Evolutionary conservation across 2,329 filamentous ascomycete genomes (phyloP).

Genomic region (Periconia sp.): DNA sequence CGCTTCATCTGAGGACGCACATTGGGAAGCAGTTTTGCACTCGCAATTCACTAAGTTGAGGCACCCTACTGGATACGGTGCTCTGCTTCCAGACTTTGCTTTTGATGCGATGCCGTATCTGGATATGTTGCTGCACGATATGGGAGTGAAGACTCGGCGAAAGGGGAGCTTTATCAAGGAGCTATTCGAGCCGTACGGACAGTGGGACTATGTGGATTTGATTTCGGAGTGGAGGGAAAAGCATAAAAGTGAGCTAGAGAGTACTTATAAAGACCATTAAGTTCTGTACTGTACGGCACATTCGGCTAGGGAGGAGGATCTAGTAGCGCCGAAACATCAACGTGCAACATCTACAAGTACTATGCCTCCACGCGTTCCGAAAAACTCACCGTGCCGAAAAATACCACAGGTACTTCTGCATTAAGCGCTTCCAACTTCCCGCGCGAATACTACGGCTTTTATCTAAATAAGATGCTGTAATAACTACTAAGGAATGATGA

Average conservation of each 20-base stretch:
- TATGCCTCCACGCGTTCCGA: no score
- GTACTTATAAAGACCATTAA: no score
- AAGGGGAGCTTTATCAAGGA: slow-evolving; percentile 28
- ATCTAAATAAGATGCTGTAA: slow-evolving; percentile 1
- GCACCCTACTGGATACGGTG: slow-evolving; percentile 31
- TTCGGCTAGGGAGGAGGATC: no score
- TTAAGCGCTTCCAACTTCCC: neutral
- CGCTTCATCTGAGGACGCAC: neutral
- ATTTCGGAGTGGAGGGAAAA: slow-evolving; percentile 1
- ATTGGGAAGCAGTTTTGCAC: slow-evolving; percentile 31
- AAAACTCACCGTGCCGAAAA: no score
- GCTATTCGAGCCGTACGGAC: slow-evolving; percentile 24
- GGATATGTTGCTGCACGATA: slow-evolving; percentile 29
- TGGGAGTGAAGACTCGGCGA: slow-evolving; percentile 22
- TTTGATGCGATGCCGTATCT: slow-evolving; percentile 35
- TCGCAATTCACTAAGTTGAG: slow-evolving; percentile 35
- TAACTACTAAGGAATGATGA: no score
- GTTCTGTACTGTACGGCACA: no score
- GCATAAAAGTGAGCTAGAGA: no score
- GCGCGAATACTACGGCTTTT: neutral
- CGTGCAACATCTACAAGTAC: no score
- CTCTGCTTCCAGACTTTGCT: slow-evolving; percentile 29
- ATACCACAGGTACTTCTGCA: neutral
- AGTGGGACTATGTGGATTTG: slow-evolving; percentile 27
- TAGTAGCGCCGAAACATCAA: no score